phyloP scores from a whole-genome alignment of 352 stramenopile genomes.

The Globisporangium spiculum region DNA sequence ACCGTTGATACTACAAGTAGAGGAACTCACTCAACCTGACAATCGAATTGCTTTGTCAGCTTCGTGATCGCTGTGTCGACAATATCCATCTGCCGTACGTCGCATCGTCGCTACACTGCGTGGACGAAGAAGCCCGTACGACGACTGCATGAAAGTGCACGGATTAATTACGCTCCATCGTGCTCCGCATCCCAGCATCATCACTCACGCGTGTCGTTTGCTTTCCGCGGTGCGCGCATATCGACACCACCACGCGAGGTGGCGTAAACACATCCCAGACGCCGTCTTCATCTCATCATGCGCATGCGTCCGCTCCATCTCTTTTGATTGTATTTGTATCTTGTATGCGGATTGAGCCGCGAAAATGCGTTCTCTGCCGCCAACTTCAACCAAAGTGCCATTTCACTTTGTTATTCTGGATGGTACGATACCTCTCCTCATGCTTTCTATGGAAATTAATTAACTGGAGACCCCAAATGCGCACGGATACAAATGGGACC shows the following conservation, averaged over 20 bases:
- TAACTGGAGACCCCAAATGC: not conserved
- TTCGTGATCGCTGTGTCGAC: not conserved
- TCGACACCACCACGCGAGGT: not conserved
- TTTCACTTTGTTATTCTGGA: not conserved
- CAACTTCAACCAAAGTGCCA: slow-evolving; percentile 1
- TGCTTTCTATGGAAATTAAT: not conserved
- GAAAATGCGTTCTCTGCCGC: not conserved
- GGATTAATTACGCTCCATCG: not conserved
- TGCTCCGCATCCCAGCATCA: not conserved
- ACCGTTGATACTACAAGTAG: not conserved
- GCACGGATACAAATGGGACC: not conserved
- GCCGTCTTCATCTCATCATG: not conserved
- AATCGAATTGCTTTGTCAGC: not conserved
- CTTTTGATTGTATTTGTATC: no score
- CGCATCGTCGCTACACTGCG: not conserved
- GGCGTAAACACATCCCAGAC: not conserved
- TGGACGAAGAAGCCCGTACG: not conserved
- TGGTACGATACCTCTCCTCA: not conserved
- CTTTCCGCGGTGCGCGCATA: not conserved
- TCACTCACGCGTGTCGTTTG: not conserved
- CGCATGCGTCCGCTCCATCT: not conserved
- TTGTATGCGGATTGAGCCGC: not conserved
- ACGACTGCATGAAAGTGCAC: not conserved
- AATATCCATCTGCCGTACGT: not conserved
- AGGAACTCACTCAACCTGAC: not conserved